These are phyloP conservation scores for Wickerhamiella azyma DNA, from an alignment of 805 yeast species.

Conservation along the genomic window DNA sequence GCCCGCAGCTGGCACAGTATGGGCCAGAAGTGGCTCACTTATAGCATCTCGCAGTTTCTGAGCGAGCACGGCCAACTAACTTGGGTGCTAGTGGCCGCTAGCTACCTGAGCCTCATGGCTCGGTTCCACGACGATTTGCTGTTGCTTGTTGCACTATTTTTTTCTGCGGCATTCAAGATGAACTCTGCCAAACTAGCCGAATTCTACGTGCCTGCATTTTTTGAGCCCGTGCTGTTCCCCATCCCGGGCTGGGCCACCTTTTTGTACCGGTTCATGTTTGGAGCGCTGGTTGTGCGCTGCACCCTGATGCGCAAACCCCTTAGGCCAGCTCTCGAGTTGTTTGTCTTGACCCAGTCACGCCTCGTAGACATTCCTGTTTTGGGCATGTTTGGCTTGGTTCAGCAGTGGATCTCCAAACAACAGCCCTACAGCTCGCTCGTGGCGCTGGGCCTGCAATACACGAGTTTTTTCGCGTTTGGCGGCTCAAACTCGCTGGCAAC, in stretches of 20 bases:
- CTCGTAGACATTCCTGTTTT: slow-evolving; percentile 44
- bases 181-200: slow-evolving; percentile 42
- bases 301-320: neutral
- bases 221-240: slow-evolving; percentile 10
- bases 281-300: neutral
- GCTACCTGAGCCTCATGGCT: neutral
- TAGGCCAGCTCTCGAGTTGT: slow-evolving; percentile 9
- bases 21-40: slow-evolving; percentile 64
- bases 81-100: neutral
- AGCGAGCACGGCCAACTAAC: slow-evolving; percentile 18
- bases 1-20: slow-evolving; percentile 77
- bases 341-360: slow-evolving; percentile 43
- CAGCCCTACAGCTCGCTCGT: slow-evolving; percentile 16
- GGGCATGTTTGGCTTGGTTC: slow-evolving; percentile 21
- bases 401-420: neutral
- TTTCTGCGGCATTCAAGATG: slow-evolving; percentile 42
- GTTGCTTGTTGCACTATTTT: slow-evolving; percentile 34
- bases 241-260: neutral
- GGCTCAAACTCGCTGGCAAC: slow-evolving; percentile 88
- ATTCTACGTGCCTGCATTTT: slow-evolving; percentile 34
- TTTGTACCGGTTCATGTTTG: slow-evolving; percentile 1
- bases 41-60: slow-evolving; percentile 37
- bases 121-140: neutral
- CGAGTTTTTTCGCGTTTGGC: slow-evolving; percentile 76
- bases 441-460: slow-evolving; percentile 48